Conservation (phyloP, 2,329 filamentous ascomycete genomes). For the Aspergillus vadensis region DNA sequence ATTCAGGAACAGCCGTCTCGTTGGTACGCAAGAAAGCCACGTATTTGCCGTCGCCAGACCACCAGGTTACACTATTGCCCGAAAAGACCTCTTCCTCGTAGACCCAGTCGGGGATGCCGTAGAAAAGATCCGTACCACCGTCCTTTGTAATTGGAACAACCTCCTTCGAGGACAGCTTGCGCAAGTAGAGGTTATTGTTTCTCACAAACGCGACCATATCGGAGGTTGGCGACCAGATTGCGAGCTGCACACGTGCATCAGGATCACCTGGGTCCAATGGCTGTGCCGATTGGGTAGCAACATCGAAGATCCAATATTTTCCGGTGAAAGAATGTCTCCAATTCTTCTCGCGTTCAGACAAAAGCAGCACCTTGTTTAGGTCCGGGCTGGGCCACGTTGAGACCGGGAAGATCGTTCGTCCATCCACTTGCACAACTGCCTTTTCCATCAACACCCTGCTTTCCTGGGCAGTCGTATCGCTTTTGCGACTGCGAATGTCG, state of each 20-base stretch:
- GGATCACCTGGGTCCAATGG: conserved; percentile 72
- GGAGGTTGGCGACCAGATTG: conserved; percentile 84
- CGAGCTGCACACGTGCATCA: conserved; percentile 73
- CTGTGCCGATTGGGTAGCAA: conserved; percentile 73
- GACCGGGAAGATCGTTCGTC: conserved; percentile 57
- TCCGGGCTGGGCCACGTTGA: conserved; percentile 76
- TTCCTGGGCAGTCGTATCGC: conserved; percentile 48
- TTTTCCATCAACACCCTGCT: conserved; percentile 76
- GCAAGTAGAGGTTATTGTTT: conserved; percentile 86
- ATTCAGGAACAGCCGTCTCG: conserved; percentile 87
- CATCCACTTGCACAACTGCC: conserved; percentile 62
- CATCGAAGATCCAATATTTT: conserved; percentile 89
- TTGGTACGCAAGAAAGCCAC: conserved; percentile 92
- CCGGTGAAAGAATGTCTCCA: conserved; percentile 91
- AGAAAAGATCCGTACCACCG: conserved; percentile 85
- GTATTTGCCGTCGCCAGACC: conserved; percentile 86
- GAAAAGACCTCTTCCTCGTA: conserved; percentile 85
- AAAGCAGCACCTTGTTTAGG: conserved; percentile 82
- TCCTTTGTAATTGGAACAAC: conserved; percentile 79
- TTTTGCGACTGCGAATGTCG: conserved; percentile 68
- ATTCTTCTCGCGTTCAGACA: conserved; percentile 70
- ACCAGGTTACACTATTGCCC: conserved; percentile 87
- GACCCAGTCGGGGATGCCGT: conserved; percentile 96
- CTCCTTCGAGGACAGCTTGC: conserved; percentile 62
- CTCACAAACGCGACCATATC: conserved; percentile 87